Conservation (phyloP, 257 asterid species). For the Craterostigma plantagineum region DNA sequence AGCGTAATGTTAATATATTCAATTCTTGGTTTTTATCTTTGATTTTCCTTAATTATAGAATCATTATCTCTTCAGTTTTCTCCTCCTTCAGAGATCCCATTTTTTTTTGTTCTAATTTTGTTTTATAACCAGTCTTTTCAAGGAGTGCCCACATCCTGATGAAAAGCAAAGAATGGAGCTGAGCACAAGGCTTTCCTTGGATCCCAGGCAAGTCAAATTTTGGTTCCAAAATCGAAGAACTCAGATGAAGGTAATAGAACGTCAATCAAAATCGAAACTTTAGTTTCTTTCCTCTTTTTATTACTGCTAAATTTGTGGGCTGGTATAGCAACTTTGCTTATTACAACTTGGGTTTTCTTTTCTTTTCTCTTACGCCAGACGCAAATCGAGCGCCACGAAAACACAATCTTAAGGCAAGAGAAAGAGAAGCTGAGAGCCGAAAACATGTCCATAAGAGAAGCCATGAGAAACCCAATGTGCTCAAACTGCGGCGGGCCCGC, state of each 20-base stretch:
- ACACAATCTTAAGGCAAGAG: slow-evolving; percentile 31
- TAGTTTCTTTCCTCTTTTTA: neutral
- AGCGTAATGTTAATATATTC: slow-evolving; percentile 21
- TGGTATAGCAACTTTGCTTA: too few relatives aligned
- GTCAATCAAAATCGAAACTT: neutral
- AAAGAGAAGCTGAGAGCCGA: slow-evolving; percentile 42
- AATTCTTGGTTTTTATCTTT: slow-evolving; percentile 2
- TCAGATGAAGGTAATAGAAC: slow-evolving; percentile 64
- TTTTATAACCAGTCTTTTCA: slow-evolving; percentile 39
- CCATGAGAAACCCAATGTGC: slow-evolving; percentile 37
- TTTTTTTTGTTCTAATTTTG: neutral
- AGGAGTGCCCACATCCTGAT: slow-evolving; percentile 97
- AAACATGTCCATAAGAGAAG: slow-evolving; percentile 33
- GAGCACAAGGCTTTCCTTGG: slow-evolving; percentile 65
- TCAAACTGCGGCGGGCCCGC: slow-evolving; percentile 43
- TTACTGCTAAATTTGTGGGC: too few relatives aligned
- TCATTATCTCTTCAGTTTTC: too few relatives aligned
- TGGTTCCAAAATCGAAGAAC: slow-evolving; percentile 96
- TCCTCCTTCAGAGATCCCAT: neutral
- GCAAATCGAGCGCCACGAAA: slow-evolving; percentile 40
- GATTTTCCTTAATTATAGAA: too few relatives aligned
- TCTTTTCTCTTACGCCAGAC: slow-evolving; percentile 13
- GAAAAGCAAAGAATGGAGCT: slow-evolving; percentile 89
- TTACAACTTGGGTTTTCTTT: neutral
- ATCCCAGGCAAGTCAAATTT: slow-evolving; percentile 75